These are phyloP conservation scores for Ananas comosus DNA, from an alignment of 176 grass and related monocot genomes.

Conservation along the genomic window DNA sequence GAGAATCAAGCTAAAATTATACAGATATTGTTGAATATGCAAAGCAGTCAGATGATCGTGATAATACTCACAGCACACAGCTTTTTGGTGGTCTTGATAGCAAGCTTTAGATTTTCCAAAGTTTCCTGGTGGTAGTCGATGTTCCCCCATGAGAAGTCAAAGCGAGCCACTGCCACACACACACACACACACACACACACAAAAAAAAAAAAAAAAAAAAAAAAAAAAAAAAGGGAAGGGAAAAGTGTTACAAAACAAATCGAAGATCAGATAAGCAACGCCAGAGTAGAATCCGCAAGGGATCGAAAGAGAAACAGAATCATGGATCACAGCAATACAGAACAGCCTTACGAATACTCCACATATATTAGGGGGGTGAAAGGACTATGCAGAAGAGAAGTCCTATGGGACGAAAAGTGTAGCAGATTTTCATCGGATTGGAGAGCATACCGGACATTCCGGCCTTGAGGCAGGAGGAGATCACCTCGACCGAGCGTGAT, in stretches of 20 bases:
- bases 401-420: neutral
- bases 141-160: constrained; percentile 95
- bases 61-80: constrained; percentile 57
- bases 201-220: no score
- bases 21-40: neutral
- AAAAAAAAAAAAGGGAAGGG: no score
- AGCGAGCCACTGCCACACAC: constrained; percentile 56
- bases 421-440: neutral
- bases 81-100: constrained; percentile 89
- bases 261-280: constrained; percentile 4
- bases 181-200: no score
- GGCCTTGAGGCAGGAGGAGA: constrained; percentile 90
- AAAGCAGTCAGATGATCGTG: neutral
- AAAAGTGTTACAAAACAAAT: no score
- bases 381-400: neutral
- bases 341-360: neutral
- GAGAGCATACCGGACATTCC: constrained; percentile 80
- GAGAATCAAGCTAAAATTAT: no score
- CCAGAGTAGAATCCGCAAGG: neutral
- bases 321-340: neutral
- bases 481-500: constrained; percentile 85
- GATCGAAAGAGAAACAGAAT: neutral
- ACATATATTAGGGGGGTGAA: neutral
- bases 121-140: constrained; percentile 93
- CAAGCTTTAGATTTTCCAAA: constrained; percentile 83